These are phyloP conservation scores for Orbilia oligospora DNA, from an alignment of 2,329 filamentous ascomycete genomes.

Conservation along the genomic window DNA sequence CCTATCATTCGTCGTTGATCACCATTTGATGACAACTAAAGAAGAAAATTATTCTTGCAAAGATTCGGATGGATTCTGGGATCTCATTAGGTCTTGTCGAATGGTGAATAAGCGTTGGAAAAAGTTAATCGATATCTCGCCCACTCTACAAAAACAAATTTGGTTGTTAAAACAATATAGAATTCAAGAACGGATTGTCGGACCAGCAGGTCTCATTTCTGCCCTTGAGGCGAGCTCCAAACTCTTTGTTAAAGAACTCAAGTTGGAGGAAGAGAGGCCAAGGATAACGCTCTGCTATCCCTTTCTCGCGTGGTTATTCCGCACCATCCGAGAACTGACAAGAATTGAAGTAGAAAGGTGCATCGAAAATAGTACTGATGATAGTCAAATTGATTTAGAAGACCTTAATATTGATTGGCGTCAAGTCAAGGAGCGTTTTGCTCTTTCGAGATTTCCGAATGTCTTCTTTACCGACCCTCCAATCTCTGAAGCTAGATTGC, in stretches of 20 bases:
- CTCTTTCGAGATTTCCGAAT: background rate
- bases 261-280: background rate
- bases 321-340: background rate
- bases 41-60: background rate
- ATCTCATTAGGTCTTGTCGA: background rate
- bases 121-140: conserved; percentile 2
- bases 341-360: background rate
- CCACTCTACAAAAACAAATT: background rate
- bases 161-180: background rate
- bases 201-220: no score
- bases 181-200: background rate
- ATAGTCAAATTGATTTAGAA: no score
- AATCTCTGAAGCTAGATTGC: conserved; percentile 9
- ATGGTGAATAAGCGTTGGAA: conserved; percentile 18
- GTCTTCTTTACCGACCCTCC: conserved; percentile 20
- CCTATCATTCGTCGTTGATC: conserved; percentile 12
- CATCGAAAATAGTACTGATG: no score
- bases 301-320: background rate
- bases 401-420: no score
- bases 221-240: background rate
- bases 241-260: background rate
- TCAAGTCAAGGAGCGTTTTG: no score
- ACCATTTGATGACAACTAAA: background rate
- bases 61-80: conserved; percentile 5
- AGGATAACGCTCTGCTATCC: background rate